phyloP scores from a whole-genome alignment of 352 stramenopile species.

The Phytophthora sp. region DNA sequence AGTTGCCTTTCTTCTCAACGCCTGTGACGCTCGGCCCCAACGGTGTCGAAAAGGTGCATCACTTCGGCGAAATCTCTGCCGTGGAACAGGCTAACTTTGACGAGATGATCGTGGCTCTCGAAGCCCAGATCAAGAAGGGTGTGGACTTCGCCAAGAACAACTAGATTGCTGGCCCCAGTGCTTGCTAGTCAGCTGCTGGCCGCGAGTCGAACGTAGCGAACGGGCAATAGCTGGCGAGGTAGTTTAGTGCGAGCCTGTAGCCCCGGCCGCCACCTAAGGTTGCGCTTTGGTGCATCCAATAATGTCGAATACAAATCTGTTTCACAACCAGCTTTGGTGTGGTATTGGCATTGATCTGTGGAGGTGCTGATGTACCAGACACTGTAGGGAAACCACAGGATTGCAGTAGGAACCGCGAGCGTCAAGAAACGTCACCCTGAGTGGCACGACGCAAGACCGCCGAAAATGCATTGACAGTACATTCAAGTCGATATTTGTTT shows the following conservation, averaged over 20 bases:
- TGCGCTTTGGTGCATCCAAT: slow-evolving; percentile 15
- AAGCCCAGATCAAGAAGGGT: slow-evolving; percentile 90
- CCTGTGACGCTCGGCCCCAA: slow-evolving; percentile 96
- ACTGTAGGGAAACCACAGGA: too few species aligned
- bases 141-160: slow-evolving; percentile 86
- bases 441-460: too few species aligned
- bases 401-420: too few species aligned
- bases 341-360: too few species aligned
- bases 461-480: too few species aligned
- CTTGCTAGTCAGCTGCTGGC: slow-evolving; percentile 6
- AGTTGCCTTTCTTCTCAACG: slow-evolving; percentile 95
- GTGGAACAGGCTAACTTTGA: slow-evolving; percentile 91
- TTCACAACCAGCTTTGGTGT: slow-evolving; percentile 4
- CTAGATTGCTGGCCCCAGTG: slow-evolving; percentile 18
- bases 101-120: slow-evolving; percentile 88
- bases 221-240: slow-evolving; percentile 14
- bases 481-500: too few species aligned
- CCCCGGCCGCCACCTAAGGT: neutral
- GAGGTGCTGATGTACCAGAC: too few species aligned
- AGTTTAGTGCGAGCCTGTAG: slow-evolving; percentile 13
- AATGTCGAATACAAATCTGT: slow-evolving; percentile 35
- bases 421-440: too few species aligned
- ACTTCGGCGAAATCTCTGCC: slow-evolving; percentile 88
- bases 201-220: slow-evolving; percentile 17
- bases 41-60: slow-evolving; percentile 95